Evolutionary conservation across 345 rosid species (phyloP).

Genomic region (Clarkia xantiana): DNA sequence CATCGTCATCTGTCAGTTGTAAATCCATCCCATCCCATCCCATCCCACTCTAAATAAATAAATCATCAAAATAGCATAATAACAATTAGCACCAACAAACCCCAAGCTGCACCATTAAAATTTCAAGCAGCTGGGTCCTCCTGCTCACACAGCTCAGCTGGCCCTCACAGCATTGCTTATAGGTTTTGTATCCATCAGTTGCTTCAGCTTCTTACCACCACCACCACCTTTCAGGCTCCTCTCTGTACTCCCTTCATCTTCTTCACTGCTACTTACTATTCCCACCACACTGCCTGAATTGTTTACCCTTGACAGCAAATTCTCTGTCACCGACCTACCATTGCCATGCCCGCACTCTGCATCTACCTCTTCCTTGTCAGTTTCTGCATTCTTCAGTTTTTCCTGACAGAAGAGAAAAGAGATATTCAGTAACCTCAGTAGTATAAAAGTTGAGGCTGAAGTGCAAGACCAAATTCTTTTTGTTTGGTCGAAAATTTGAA

Average conservation of each 20-base stretch:
- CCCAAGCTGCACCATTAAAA: no score
- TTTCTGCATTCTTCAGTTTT: slow-evolving; percentile 4
- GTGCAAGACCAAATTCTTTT: not conserved
- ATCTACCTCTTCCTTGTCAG: not conserved
- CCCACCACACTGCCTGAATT: slow-evolving; percentile 28
- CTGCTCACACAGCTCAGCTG: slow-evolving; percentile 15
- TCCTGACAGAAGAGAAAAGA: not conserved
- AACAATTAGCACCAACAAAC: no score
- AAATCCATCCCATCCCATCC: no score
- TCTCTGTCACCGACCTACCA: slow-evolving; percentile 30
- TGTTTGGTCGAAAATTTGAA: no score
- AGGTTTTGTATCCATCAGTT: slow-evolving; percentile 59
- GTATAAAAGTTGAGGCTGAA: not conserved
- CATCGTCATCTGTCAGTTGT: no score
- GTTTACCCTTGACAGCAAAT: slow-evolving; percentile 42
- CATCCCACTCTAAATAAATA: no score
- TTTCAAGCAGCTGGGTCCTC: no score
- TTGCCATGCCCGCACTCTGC: slow-evolving; percentile 2
- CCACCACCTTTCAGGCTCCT: slow-evolving; percentile 38
- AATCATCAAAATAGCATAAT: no score
- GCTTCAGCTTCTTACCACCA: slow-evolving; percentile 59
- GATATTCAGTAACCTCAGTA: not conserved
- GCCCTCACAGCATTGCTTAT: slow-evolving; percentile 65
- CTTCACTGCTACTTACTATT: slow-evolving; percentile 11
- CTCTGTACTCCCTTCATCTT: slow-evolving; percentile 33